These are phyloP conservation scores for Mycena pura DNA, from an alignment of 768 basidiomycete species.

Conservation along the genomic window DNA sequence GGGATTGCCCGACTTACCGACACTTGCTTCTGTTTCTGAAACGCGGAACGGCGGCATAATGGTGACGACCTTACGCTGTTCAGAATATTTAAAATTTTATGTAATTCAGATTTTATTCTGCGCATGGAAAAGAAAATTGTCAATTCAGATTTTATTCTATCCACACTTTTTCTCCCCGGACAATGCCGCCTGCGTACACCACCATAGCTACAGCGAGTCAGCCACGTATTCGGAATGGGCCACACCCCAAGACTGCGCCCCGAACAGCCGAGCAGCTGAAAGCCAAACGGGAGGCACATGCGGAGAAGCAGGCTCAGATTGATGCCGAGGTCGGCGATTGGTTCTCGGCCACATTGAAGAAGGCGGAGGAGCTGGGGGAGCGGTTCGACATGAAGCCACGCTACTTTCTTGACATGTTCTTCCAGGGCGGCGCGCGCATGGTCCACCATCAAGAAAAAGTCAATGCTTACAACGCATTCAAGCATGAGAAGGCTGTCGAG, in stretches of 20 bases:
- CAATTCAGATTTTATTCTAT: no score
- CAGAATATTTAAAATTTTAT: no score
- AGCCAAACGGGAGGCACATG: neutral
- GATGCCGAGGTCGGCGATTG: neutral
- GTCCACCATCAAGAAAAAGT: neutral
- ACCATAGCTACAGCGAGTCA: neutral
- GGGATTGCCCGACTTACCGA: no score
- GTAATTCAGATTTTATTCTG: no score
- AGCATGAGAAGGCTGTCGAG: neutral
- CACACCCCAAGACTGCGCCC: neutral
- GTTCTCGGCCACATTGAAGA: neutral
- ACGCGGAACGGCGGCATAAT: no score
- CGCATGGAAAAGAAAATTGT: no score
- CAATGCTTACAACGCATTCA: neutral
- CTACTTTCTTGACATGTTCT: neutral
- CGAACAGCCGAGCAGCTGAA: neutral
- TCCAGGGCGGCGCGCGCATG: neutral
- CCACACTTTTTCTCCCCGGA: neutral
- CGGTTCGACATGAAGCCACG: neutral
- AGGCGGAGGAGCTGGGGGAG: neutral
- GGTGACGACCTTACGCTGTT: no score
- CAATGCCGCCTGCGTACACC: neutral
- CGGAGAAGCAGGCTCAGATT: neutral
- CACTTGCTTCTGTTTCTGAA: no score
- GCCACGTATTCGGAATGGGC: neutral